Base-by-base conservation (phyloP, 2,329 filamentous ascomycete genomes). In the Diaporthe sp. region DNA sequence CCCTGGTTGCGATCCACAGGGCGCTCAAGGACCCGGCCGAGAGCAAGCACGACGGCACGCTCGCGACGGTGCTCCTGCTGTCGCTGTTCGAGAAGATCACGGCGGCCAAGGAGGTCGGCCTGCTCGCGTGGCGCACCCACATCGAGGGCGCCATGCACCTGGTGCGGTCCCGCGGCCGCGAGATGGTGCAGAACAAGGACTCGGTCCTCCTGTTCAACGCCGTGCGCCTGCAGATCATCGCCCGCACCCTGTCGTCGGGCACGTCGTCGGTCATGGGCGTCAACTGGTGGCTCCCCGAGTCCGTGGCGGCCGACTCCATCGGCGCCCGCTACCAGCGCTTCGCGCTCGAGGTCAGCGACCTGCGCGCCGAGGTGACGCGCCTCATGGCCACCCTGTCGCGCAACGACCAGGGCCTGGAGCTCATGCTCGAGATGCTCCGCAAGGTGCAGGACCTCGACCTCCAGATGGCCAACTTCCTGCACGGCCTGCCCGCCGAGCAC, bases 71-170 rank as follows among this genome's bases (percentile, higher is more conserved):
- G 34, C 82, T 93, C 39, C 82, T 93, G 76, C 80, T 93, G 31
- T 89, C 90, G 0, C 84, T 92, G 37, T 93, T 91, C 76, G 91
- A 93, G 55, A 67, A 82, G 82, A 90, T 87, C 72, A 91, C 92
- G 58, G 88, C 88, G 0, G 87, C 89, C 15, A 88, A 87, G 75
- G 87, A 89, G 73, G 82, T 89, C 53, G 89, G 87, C 34, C 87
- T 89, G 79, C 82, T 88, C 72, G 89, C 90, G 4, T 93, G 91
- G 91, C 89, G 89, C 5, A 90, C 90, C 25, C 91, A 93, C 78
- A 87, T 90, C 31, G 89, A 92, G 76, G 91, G 90, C 2, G 91
- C 91, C 22, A 88, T 92, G 42, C 88, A 91, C 77, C 83, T 92
- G 2, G 88, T 91, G 68, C 89, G 89, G 80, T 86, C 88, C 7